A percentile compares a stretch with the other conserved stretches of the same genome.
These are phyloP conservation scores for Nitzschia palea DNA, from an alignment of 108 stramenopile genomes.

Conservation along the genomic window DNA sequence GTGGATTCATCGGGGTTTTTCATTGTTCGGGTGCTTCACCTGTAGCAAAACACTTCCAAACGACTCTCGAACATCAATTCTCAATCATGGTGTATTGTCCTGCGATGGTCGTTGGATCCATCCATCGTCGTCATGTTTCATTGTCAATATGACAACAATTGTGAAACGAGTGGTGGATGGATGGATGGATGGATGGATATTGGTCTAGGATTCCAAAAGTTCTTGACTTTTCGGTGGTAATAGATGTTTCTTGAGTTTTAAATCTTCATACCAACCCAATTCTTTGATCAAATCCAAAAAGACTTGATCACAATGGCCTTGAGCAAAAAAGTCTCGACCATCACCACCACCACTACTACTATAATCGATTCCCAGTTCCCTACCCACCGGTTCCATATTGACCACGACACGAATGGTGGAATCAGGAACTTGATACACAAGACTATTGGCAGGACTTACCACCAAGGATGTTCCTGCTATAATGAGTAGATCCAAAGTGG, in stretches of 20 bases:
- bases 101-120: too few species aligned
- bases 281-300: constrained; percentile 53
- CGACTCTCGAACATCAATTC: too few species aligned
- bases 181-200: constrained; percentile 2
- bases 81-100: too few species aligned
- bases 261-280: constrained; percentile 58
- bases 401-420: constrained; percentile 49
- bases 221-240: constrained; percentile 18
- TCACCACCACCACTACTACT: constrained; percentile 4
- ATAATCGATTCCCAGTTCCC: constrained; percentile 57
- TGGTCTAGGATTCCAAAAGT: constrained; percentile 5
- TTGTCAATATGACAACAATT: too few species aligned
- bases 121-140: too few species aligned
- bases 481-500: constrained; percentile 57
- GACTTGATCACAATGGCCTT: constrained; percentile 57
- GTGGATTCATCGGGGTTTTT: too few species aligned
- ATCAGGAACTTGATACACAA: constrained; percentile 49
- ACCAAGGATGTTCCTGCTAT: constrained; percentile 74
- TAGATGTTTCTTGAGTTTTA: constrained; percentile 5
- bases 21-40: too few species aligned
- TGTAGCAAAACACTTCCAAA: too few species aligned
- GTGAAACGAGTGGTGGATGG: neutral
- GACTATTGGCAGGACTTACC: constrained; percentile 68
- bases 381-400: constrained; percentile 57
- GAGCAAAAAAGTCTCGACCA: constrained; percentile 57